phyloP scores from a whole-genome alignment of 78 protist genomes.

The Dictyostelium brefeldianum region DNA sequence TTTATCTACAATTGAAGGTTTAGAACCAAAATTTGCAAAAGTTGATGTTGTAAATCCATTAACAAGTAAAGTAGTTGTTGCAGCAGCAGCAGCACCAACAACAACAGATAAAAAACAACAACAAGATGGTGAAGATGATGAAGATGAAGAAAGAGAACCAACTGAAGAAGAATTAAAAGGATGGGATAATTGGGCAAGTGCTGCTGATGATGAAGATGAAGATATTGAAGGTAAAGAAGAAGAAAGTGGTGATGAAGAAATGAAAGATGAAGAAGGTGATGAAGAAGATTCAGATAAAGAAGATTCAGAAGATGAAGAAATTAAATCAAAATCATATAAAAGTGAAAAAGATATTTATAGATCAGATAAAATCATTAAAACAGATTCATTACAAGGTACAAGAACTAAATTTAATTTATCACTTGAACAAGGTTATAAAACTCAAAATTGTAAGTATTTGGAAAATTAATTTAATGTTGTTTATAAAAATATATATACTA shows the following conservation, averaged over 20 bases:
- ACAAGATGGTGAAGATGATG: background rate
- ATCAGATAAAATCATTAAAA: slow-evolving; percentile 28
- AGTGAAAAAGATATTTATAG: slow-evolving; percentile 3
- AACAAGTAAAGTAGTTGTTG: background rate
- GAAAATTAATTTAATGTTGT: background rate
- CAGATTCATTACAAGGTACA: slow-evolving; percentile 1
- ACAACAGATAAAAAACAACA: background rate
- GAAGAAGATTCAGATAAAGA: background rate
- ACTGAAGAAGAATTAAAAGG: slow-evolving; percentile 20
- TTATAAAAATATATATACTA: too few species aligned
- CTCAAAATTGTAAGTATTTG: background rate
- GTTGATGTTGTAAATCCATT: background rate
- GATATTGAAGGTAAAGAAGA: background rate
- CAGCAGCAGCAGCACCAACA: background rate
- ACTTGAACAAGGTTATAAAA: slow-evolving; percentile 8
- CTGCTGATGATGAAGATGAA: slow-evolving; percentile 13
- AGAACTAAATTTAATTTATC: slow-evolving; percentile 34
- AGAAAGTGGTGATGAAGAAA: background rate
- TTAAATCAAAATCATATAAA: background rate
- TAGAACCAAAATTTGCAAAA: slow-evolving; percentile 56
- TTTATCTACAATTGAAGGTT: slow-evolving; percentile 64
- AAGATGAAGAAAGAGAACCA: background rate
- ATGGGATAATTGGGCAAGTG: slow-evolving; percentile 56
- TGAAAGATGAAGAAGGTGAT: slow-evolving; percentile 4
- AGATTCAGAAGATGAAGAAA: background rate